These are phyloP conservation scores for Zymoseptoria crescenta DNA, from an alignment of 2,329 filamentous ascomycete genomes.

Conservation along the genomic window DNA sequence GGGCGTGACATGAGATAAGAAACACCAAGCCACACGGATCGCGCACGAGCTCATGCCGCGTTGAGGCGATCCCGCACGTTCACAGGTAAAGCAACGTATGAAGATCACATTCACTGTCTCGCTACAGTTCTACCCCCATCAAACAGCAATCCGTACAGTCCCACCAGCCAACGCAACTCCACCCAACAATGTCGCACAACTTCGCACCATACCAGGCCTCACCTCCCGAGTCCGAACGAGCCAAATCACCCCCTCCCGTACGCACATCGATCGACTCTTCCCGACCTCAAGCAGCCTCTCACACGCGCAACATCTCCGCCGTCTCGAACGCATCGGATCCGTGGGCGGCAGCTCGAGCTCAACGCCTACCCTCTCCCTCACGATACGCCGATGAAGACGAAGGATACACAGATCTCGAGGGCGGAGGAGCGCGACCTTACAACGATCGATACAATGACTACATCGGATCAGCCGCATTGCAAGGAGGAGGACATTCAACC, in stretches of 20 bases:
- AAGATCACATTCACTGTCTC: not conserved
- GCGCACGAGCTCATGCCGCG: too few species aligned
- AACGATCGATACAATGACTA: slow-evolving; percentile 25
- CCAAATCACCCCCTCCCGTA: slow-evolving; percentile 62
- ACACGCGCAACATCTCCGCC: slow-evolving; percentile 23
- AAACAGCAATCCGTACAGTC: not conserved
- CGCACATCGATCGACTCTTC: slow-evolving; percentile 50
- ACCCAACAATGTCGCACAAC: slow-evolving; percentile 54
- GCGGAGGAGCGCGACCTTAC: slow-evolving; percentile 16
- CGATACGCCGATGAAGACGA: slow-evolving; percentile 25
- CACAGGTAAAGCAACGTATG: too few species aligned
- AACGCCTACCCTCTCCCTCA: slow-evolving; percentile 32
- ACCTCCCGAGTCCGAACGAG: slow-evolving; percentile 74
- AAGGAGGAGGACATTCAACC: slow-evolving; percentile 8
- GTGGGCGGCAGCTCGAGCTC: slow-evolving; percentile 34
- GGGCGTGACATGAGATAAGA: too few species aligned
- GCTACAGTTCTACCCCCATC: too few species aligned
- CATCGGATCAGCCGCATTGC: slow-evolving; percentile 21
- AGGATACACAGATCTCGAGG: slow-evolving; percentile 25
- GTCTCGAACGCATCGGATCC: slow-evolving; percentile 30
- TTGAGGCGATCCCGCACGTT: too few species aligned
- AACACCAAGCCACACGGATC: too few species aligned
- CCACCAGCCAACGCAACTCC: not conserved
- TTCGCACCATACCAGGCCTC: slow-evolving; percentile 96
- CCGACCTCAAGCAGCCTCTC: slow-evolving; percentile 26